These are phyloP conservation scores for Funneliformis caledonium DNA, from an alignment of 371 early-diverging fungal genomes.

Conservation along the genomic window DNA sequence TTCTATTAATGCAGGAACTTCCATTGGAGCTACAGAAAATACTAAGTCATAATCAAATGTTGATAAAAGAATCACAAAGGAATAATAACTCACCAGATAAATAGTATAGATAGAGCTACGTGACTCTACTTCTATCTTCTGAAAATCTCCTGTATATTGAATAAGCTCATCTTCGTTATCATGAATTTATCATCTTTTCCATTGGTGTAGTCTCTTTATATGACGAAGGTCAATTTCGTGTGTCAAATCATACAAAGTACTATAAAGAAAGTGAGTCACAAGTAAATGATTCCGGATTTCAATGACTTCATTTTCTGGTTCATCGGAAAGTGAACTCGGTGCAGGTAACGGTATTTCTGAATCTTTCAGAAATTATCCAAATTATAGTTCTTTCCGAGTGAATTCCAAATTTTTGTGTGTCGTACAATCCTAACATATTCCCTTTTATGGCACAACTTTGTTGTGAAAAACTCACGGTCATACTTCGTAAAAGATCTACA, in stretches of 20 bases:
- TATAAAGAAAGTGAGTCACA: conserved; percentile 22
- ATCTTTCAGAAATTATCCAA: too few relatives aligned
- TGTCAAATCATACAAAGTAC: conserved; percentile 14
- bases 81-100: too few relatives aligned
- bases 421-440: background rate
- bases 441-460: conserved; percentile 5
- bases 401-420: conserved; percentile 23
- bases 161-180: too few relatives aligned
- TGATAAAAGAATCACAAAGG: background rate
- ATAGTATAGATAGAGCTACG: too few relatives aligned
- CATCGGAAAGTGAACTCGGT: conserved; percentile 23
- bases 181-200: conserved; percentile 5
- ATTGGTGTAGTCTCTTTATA: conserved; percentile 16
- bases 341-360: background rate
- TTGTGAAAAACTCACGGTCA: background rate
- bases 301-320: conserved; percentile 32
- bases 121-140: too few relatives aligned
- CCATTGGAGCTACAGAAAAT: background rate
- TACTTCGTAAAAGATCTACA: conserved; percentile 8
- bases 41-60: conserved; percentile 26
- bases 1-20: conserved; percentile 33
- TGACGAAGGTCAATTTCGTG: conserved; percentile 20
- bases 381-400: background rate
- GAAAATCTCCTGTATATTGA: too few relatives aligned
- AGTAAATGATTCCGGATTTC: conserved; percentile 36